These are phyloP conservation scores for Mallotus japonicus DNA, from an alignment of 441 rosid genomes.

Conservation along the genomic window DNA sequence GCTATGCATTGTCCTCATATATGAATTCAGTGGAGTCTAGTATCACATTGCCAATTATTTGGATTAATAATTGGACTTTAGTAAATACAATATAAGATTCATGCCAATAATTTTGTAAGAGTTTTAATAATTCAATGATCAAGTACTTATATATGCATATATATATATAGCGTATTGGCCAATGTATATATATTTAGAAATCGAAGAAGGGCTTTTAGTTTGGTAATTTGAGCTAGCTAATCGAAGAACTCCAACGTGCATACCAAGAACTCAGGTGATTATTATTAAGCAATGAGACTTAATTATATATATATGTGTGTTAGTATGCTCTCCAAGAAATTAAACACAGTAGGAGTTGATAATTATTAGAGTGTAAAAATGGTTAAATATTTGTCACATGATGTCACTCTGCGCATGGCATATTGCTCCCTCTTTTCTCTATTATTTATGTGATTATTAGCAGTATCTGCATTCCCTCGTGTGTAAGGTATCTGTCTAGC, in stretches of 20 bases:
- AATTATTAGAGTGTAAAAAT: neutral
- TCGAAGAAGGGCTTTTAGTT: too few species aligned
- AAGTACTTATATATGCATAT: too few species aligned
- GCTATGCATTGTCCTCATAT: too few species aligned
- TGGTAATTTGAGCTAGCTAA: neutral
- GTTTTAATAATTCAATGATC: neutral
- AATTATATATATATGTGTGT: neutral
- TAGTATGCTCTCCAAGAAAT: neutral
- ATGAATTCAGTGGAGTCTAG: too few species aligned
- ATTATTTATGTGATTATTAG: neutral
- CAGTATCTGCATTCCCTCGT: neutral
- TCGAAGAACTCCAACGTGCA: neutral
- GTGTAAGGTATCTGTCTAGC: neutral
- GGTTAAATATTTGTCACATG: neutral
- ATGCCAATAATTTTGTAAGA: too few species aligned
- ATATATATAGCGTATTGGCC: too few species aligned
- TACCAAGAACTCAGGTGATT: neutral
- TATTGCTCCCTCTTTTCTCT: neutral
- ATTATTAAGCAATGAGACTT: neutral
- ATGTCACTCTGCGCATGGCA: slow-evolving; percentile 11
- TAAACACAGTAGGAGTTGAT: neutral
- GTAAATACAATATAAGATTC: too few species aligned
- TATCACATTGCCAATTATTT: too few species aligned
- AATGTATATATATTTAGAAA: too few species aligned
- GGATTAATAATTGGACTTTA: too few species aligned